Evolutionary conservation across 129 eudicot genomes (phyloP), one percentile per base, ranked within the genome.

Genomic region (Saussurea involucrata): DNA sequence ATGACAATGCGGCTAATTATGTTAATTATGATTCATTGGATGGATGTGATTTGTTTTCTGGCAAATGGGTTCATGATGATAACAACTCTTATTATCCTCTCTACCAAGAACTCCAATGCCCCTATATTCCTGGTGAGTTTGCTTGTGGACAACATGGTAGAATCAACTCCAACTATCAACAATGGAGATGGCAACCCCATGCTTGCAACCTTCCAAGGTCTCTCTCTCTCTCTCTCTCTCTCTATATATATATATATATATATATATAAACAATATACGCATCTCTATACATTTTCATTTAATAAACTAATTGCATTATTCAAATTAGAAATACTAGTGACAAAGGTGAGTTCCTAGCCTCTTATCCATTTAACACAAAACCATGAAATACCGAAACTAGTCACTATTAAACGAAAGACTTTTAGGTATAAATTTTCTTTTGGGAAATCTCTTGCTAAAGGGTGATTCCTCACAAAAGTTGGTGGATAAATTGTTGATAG

Each of bases 121-220:
- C 84, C 24, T 86, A 79, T 68, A 74, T 89, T 82, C 75, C 76
- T 24, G 90, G 84, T 76, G 89, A 86, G 63, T 78, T 82, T 76
- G 82, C 94, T 70, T 89, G 94, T 27, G 79, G 71, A 12, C 84
- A 80, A 63, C 80, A 76, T 71, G 94, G 94, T 1, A 86, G 94
- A 68, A 74, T 20, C 27, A 85, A 89, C 68, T 69, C 78, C 25
- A 66, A 55, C 15, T 89, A 84, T 75, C 94, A 84, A 68, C 75
- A 84, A 64, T 89, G 90, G 94, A 79, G 90, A 68, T 89, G 94
- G 94, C 88, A 89, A 49, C 94, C 94, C 69, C 86, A 86, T 74
- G 82, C 65, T 13, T 89, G 94, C 57, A 76, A 86, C 78, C 80
- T 89, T 63, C 94, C 89, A 27, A 86, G 90, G 90, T 88, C 64